These are phyloP conservation scores for Mycena sanguinolenta DNA, from an alignment of 768 basidiomycete species.

Conservation along the genomic window DNA sequence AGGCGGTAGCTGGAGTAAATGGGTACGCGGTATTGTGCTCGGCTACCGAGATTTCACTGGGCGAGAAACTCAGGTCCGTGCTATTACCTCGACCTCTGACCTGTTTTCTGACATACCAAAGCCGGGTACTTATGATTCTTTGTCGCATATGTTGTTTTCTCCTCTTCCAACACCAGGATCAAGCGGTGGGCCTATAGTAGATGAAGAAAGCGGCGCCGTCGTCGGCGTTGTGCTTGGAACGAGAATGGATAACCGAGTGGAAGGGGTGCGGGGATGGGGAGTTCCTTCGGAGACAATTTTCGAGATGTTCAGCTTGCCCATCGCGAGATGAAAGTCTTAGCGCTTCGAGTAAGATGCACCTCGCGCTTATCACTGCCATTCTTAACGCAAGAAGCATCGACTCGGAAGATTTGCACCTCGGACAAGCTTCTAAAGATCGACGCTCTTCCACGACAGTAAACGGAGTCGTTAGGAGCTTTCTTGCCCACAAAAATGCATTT, in stretches of 20 bases:
- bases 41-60: constrained; percentile 75
- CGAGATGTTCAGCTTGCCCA: constrained; percentile 72
- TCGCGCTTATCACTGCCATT: no score
- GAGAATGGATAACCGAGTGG: constrained; percentile 67
- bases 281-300: constrained; percentile 73
- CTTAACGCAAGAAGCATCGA: no score
- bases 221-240: constrained; percentile 75
- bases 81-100: neutral
- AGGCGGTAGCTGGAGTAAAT: constrained; percentile 67
- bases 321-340: neutral
- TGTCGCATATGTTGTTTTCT: constrained; percentile 68
- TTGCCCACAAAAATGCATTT: no score
- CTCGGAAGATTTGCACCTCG: no score
- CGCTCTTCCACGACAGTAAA: no score
- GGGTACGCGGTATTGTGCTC: constrained; percentile 63
- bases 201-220: constrained; percentile 71
- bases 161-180: constrained; percentile 73
- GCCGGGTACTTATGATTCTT: constrained; percentile 78
- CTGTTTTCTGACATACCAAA: constrained; percentile 39
- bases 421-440: no score
- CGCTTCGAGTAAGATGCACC: constrained; percentile 27
- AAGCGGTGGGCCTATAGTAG: constrained; percentile 78
- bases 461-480: no score
- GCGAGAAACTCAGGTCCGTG: constrained; percentile 64
- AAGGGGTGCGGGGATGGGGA: constrained; percentile 72